phyloP scores from a whole-genome alignment of 129 eudicot genomes.

The Pseudognaphalium luteoalbum region DNA sequence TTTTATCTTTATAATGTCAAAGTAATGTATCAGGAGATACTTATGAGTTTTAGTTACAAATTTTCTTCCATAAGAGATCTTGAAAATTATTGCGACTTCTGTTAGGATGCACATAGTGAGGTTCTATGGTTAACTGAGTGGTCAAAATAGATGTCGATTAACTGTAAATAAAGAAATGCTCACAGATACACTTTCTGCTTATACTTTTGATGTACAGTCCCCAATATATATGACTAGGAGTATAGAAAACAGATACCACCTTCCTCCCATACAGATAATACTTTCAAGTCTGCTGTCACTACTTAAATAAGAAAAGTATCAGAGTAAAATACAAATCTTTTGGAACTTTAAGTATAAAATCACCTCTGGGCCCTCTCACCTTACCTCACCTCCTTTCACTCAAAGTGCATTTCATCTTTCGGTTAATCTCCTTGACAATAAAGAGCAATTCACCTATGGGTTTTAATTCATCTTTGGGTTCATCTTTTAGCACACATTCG shows the following conservation, averaged over 20 bases:
- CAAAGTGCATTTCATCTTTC: background rate
- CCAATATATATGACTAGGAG: background rate
- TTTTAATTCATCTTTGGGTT: background rate
- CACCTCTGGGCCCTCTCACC: background rate
- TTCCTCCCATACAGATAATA: conserved; percentile 11
- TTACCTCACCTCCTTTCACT: background rate
- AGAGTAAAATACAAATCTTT: background rate
- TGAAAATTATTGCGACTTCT: background rate
- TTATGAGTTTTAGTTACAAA: background rate
- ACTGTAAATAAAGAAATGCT: background rate
- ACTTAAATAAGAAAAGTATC: background rate
- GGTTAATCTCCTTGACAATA: background rate
- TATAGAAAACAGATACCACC: conserved; percentile 10
- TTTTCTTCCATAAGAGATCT: too few relatives aligned
- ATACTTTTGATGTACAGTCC: background rate
- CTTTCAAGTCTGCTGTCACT: background rate
- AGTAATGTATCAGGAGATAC: background rate
- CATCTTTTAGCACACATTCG: background rate
- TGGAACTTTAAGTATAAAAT: background rate
- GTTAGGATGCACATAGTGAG: background rate
- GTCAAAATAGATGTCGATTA: background rate
- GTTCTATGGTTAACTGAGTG: background rate
- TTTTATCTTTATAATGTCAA: background rate
- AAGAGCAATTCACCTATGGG: background rate
- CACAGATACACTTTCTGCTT: too few relatives aligned